Base-by-base conservation (phyloP, 495 filamentous ascomycete genomes). In the Saxispiralis lemnorum region DNA sequence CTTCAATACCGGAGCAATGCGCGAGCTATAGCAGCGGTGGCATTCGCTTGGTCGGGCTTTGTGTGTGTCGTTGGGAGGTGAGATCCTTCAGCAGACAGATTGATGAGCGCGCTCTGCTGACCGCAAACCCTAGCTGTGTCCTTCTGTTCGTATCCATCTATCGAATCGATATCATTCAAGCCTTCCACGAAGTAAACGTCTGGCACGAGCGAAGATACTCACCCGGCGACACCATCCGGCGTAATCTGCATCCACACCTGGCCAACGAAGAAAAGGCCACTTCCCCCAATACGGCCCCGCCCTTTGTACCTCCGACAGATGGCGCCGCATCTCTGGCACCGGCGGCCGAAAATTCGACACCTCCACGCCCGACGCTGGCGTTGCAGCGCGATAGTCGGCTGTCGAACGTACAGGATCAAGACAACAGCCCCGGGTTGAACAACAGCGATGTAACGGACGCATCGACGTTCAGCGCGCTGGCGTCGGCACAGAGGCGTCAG, bases 21-120 rank as follows among this genome's bases (percentile, higher is more conserved):
- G 5, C 45, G 62, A 16, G 63, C 58, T 2, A 39, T 69, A 18
- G 65, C 66, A 6, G 58, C 61, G 21, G 59, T 63, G 43, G 57
- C 64, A 12, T 61, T 66, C 34, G 43, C 56, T 3, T 66, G 61
- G 64, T 58, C 59, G 16, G 66, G 65, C 3, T 58, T 51, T 47
- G 20, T 43, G 12, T 36, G 35, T 17, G 40, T 52, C 9, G 14
- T 31, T 9, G 38, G 40, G 9, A 48, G 46, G 46, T 49, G 34
- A 28, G 24, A 28, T 9, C 24, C 5, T 31, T 31, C 5, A 9
- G 13, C 2, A 32, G 6, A 59, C 13, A 48, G 2, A 16, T 16
- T 15, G 14, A 10, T 30, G 12, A 24, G 18, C 4, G 9, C 24
- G 9, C 5, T 28, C 9, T 28, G 24, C 24, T 28, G 24, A 28